Percentiles rank a stretch among this genome's conserved stretches.
phyloP scores from a whole-genome alignment of 2,329 filamentous ascomycete species.

The Alternaria viburni region DNA sequence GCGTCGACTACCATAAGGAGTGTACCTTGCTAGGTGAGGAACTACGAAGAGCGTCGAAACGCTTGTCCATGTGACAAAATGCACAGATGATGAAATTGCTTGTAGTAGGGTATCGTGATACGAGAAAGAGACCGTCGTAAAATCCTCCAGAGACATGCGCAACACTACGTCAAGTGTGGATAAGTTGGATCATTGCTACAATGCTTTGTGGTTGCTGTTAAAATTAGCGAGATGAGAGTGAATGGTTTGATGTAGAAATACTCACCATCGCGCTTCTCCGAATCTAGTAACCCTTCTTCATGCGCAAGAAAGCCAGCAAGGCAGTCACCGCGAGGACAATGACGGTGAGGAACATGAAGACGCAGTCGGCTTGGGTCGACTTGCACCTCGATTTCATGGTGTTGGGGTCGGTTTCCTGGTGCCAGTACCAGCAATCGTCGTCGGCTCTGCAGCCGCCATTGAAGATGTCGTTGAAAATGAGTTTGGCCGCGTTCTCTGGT shows the following conservation, averaged over 20 bases:
- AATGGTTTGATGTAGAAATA: background rate
- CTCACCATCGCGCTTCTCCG: background rate
- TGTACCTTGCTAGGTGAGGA: too few relatives aligned
- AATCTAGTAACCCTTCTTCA: conserved; percentile 18
- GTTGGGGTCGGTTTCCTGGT: background rate
- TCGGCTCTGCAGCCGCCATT: conserved; percentile 22
- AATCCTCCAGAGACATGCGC: background rate
- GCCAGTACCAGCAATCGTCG: background rate
- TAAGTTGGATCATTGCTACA: background rate
- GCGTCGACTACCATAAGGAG: too few relatives aligned
- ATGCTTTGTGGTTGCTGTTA: background rate
- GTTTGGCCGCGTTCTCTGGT: background rate
- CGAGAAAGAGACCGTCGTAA: background rate
- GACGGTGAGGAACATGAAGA: conserved; percentile 35
- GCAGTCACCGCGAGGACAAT: conserved; percentile 18
- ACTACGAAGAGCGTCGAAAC: background rate
- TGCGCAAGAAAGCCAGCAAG: conserved; percentile 13
- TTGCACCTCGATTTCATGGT: conserved; percentile 18
- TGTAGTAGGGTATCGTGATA: background rate
- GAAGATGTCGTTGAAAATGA: conserved; percentile 19
- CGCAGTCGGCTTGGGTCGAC: conserved; percentile 29
- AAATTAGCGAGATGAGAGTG: background rate
- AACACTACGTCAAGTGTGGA: background rate
- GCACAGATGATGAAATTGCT: too few relatives aligned
- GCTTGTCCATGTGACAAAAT: too few relatives aligned